phyloP scores from a whole-genome alignment of 495 filamentous ascomycete genomes.

The Lophium mytilinum region DNA sequence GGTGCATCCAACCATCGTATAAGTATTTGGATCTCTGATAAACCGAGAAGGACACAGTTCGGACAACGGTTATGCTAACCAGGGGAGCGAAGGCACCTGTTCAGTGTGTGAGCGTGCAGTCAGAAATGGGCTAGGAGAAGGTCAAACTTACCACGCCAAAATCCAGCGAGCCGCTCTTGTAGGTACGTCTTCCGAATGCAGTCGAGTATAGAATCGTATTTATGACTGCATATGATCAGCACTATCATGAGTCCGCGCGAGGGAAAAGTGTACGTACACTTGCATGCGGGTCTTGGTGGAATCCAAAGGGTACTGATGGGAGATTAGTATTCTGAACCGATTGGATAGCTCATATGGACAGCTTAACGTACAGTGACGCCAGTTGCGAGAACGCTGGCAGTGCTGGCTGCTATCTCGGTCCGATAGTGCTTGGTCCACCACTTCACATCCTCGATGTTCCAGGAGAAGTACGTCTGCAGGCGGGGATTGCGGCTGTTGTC shows the following conservation, averaged over 20 bases:
- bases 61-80: constrained; percentile 78
- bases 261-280: constrained; percentile 36
- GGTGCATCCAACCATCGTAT: constrained; percentile 57
- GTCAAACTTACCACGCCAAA: constrained; percentile 59
- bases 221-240: constrained; percentile 45
- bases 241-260: not conserved
- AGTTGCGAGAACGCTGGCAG: constrained; percentile 66
- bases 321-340: constrained; percentile 3
- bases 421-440: constrained; percentile 64
- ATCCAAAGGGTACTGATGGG: constrained; percentile 62
- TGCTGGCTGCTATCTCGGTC: constrained; percentile 69
- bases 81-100: constrained; percentile 72
- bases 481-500: constrained; percentile 17
- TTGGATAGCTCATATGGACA: not conserved
- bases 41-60: constrained; percentile 87
- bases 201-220: constrained; percentile 57
- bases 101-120: not conserved
- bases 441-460: constrained; percentile 39
- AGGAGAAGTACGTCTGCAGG: constrained; percentile 12
- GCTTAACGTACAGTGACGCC: constrained; percentile 48
- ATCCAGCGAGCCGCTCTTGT: constrained; percentile 62
- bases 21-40: constrained; percentile 78
- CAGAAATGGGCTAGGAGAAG: not conserved
- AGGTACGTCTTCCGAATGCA: constrained; percentile 66
- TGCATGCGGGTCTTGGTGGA: constrained; percentile 84